phyloP scores from a whole-genome alignment of 2,329 filamentous ascomycete genomes.

The Tetracladium maxilliforme region DNA sequence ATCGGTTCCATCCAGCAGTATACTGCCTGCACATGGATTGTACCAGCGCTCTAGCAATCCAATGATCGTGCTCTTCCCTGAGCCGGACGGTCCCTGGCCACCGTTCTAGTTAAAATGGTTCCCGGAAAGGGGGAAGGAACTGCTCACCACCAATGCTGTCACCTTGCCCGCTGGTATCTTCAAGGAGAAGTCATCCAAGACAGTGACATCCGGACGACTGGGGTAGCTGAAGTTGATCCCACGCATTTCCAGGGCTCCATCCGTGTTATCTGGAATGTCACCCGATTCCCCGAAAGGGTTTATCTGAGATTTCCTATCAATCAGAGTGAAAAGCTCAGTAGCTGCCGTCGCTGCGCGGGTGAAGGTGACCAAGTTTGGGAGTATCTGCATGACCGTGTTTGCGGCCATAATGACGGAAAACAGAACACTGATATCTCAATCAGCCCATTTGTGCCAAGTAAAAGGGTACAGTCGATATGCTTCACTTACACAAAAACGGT shows the following conservation, averaged over 20 bases:
- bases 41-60: conserved; percentile 24
- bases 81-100: conserved; percentile 22
- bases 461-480: neutral
- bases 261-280: too few species aligned
- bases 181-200: conserved; percentile 15
- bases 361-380: conserved; percentile 27
- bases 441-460: conserved; percentile 1
- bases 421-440: conserved; percentile 23
- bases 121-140: neutral
- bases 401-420: conserved; percentile 30
- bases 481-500: conserved; percentile 27
- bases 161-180: conserved; percentile 33
- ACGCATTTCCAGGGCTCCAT: conserved; percentile 33
- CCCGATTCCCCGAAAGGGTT: conserved; percentile 26
- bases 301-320: conserved; percentile 26
- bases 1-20: conserved; percentile 20
- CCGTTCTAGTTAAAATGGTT: conserved; percentile 1
- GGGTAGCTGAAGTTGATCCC: conserved; percentile 25
- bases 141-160: conserved; percentile 50
- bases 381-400: conserved; percentile 27
- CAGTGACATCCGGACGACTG: conserved; percentile 10
- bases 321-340: conserved; percentile 28
- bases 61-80: conserved; percentile 20
- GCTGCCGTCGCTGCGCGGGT: conserved; percentile 30
- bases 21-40: conserved; percentile 16